Conservation (phyloP, 345 rosid species). For the Gossypium arboreum region DNA sequence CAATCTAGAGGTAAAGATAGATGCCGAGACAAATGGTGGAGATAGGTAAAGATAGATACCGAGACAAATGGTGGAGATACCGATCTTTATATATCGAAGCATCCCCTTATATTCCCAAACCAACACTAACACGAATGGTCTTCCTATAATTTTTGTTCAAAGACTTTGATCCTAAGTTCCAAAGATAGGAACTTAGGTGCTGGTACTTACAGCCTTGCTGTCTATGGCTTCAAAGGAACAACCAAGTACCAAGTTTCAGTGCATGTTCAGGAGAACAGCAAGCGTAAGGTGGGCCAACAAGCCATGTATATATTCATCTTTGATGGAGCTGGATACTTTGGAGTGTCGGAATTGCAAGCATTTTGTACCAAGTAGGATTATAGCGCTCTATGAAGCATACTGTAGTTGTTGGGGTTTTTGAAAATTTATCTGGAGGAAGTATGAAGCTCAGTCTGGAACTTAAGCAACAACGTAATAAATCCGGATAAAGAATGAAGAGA, state of each 20-base stretch:
- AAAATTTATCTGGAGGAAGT: too few species aligned
- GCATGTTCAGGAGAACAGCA: conserved; percentile 41
- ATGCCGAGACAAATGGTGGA: conserved; percentile 53
- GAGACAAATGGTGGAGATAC: conserved; percentile 68
- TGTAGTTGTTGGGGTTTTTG: conserved; percentile 26
- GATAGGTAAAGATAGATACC: conserved; percentile 74
- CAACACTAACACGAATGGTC: conserved; percentile 87
- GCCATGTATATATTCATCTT: conserved; percentile 38
- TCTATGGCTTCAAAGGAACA: conserved; percentile 75
- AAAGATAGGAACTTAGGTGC: conserved; percentile 56
- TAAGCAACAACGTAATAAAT: too few species aligned
- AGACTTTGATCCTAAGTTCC: conserved; percentile 64
- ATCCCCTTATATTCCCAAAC: conserved; percentile 74
- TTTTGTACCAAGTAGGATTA: conserved; percentile 72
- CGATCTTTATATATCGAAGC: conserved; percentile 76
- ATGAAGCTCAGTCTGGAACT: too few species aligned
- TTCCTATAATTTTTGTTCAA: conserved; percentile 80
- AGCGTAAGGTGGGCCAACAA: conserved; percentile 49
- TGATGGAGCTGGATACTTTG: conserved; percentile 50
- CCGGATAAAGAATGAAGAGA: too few species aligned
- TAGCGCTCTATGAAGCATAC: conserved; percentile 67
- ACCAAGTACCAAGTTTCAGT: conserved; percentile 52
- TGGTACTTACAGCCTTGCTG: conserved; percentile 76
- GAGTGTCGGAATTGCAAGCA: conserved; percentile 86
- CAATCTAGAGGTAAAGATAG: conserved; percentile 64